A percentile compares a stretch with the other conserved stretches of the same genome.
Conservation (phyloP, 768 basidiomycete genomes). For the Lactarius trivialis region DNA sequence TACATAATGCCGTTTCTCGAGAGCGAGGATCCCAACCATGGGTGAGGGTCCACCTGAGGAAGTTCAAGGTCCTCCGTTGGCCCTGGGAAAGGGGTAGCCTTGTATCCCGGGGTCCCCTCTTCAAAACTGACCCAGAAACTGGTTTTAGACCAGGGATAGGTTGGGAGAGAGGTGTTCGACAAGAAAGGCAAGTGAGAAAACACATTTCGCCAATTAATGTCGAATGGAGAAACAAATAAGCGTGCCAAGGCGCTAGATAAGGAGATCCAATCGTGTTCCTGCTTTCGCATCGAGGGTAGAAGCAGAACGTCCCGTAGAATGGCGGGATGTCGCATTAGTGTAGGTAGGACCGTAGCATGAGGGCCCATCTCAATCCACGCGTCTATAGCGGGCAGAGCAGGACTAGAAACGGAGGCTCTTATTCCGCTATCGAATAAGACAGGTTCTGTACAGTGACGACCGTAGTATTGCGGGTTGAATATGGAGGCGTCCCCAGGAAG, state of each 20-base stretch:
- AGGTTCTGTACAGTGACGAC: constrained; percentile 51
- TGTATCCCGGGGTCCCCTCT: constrained; percentile 25
- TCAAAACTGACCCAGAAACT: constrained; percentile 52
- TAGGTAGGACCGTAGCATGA: constrained; percentile 49
- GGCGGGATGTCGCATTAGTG: constrained; percentile 41
- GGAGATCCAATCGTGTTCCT: constrained; percentile 39
- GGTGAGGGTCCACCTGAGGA: constrained; percentile 31
- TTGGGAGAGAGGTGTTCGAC: constrained; percentile 46
- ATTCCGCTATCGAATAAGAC: constrained; percentile 52
- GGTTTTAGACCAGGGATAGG: constrained; percentile 53
- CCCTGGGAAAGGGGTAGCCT: background rate
- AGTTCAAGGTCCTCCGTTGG: constrained; percentile 21
- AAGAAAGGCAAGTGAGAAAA: constrained; percentile 40
- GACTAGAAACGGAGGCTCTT: constrained; percentile 32
- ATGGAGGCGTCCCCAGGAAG: constrained; percentile 43
- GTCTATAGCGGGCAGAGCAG: constrained; percentile 30
- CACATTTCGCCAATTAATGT: constrained; percentile 49
- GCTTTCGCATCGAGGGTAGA: constrained; percentile 46
- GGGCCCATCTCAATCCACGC: constrained; percentile 67
- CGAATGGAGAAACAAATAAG: constrained; percentile 39
- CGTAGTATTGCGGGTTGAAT: constrained; percentile 49
- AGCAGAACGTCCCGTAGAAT: constrained; percentile 33
- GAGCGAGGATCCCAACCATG: constrained; percentile 30
- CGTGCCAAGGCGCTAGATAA: constrained; percentile 41
- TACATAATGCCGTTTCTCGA: constrained; percentile 32